These are phyloP conservation scores for Colletotrichum melonis DNA, from an alignment of 2,329 filamentous ascomycete genomes.

Conservation along the genomic window DNA sequence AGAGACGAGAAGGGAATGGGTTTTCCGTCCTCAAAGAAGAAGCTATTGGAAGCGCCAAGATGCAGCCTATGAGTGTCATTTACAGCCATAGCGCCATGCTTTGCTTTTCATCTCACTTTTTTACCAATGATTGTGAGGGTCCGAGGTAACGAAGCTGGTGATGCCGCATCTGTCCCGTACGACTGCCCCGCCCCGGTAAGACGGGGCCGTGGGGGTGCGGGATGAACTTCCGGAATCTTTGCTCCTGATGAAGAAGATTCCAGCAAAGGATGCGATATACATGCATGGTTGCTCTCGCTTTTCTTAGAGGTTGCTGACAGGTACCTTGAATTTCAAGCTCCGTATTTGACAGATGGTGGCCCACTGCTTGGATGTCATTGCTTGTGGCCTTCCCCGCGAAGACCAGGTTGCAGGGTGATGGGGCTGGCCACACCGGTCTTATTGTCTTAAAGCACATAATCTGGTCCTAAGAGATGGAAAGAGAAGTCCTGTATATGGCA, in stretches of 20 bases:
- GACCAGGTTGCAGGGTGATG: too few species aligned
- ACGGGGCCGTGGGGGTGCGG: slow-evolving; percentile 2
- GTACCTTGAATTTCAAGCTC: too few species aligned
- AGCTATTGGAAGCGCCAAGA: not conserved
- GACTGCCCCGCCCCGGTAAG: not conserved
- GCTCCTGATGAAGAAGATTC: slow-evolving; percentile 23
- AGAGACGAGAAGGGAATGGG: not conserved
- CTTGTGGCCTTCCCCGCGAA: too few species aligned
- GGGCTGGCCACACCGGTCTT: too few species aligned
- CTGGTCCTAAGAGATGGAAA: too few species aligned
- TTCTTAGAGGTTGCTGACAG: too few species aligned
- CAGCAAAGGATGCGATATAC: not conserved
- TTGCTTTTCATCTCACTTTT: not conserved
- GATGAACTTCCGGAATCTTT: slow-evolving; percentile 3
- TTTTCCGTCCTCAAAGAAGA: not conserved
- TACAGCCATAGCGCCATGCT: not conserved
- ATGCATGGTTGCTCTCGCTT: not conserved
- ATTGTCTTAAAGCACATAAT: too few species aligned
- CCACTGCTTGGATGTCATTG: not conserved
- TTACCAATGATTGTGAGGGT: not conserved
- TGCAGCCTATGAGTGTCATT: not conserved
- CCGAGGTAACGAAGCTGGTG: slow-evolving; percentile 4
- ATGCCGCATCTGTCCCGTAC: slow-evolving; percentile 9
- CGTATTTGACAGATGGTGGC: not conserved
- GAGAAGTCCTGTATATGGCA: too few species aligned